phyloP scores from a whole-genome alignment of 495 filamentous ascomycete species.

The Aspergillus avenaceus region DNA sequence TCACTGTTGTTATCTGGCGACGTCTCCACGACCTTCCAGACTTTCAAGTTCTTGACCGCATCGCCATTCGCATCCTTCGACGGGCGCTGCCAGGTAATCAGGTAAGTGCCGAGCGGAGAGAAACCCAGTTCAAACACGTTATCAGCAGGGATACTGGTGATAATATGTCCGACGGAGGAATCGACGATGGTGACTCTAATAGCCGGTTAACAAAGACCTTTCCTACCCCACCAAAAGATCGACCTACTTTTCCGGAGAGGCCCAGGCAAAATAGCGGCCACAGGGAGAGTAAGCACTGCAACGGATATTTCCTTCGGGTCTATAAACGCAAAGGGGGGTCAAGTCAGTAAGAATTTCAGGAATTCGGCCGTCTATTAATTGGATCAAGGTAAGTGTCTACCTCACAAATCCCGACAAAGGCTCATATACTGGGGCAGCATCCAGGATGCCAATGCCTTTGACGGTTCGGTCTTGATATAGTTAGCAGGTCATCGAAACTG shows the following conservation, averaged over 20 bases:
- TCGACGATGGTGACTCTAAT: constrained; percentile 78
- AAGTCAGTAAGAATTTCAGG: background rate
- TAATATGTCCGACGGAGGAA: constrained; percentile 70
- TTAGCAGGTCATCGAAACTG: constrained; percentile 17
- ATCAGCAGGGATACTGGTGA: constrained; percentile 68
- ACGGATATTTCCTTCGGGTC: constrained; percentile 89
- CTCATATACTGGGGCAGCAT: constrained; percentile 85
- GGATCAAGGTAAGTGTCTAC: constrained; percentile 32
- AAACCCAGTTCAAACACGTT: constrained; percentile 94
- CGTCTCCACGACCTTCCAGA: constrained; percentile 71
- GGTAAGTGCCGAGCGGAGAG: constrained; percentile 83
- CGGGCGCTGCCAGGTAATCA: constrained; percentile 95
- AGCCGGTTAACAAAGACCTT: constrained; percentile 2
- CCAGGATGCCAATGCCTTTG: constrained; percentile 90
- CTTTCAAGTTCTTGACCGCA: constrained; percentile 91
- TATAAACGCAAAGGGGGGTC: constrained; percentile 20
- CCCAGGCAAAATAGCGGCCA: constrained; percentile 94
- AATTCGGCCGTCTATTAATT: background rate
- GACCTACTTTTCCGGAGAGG: constrained; percentile 71
- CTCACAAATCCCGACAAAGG: constrained; percentile 74
- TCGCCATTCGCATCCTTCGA: constrained; percentile 90
- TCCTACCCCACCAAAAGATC: background rate
- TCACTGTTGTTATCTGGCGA: constrained; percentile 26
- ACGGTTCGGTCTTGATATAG: constrained; percentile 70
- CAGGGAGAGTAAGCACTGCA: constrained; percentile 93